Evolutionary conservation across 2,329 filamentous ascomycete species (phyloP).

Genomic region (Fusarium incarnatum): DNA sequence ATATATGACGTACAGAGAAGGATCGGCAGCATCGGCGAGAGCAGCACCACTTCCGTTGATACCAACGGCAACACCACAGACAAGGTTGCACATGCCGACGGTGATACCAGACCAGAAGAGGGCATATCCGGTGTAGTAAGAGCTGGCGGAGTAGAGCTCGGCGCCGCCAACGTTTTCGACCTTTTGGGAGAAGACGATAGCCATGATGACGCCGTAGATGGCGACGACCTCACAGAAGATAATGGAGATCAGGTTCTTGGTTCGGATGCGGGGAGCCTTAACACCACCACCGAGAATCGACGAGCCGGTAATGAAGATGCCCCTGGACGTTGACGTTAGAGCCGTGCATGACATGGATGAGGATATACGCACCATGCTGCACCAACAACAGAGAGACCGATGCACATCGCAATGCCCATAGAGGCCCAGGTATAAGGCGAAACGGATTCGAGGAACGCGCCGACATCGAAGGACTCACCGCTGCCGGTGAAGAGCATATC

Average conservation of each 20-base stretch:
- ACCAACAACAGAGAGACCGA: slow-evolving; percentile 94
- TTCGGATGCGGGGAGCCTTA: slow-evolving; percentile 95
- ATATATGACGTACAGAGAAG: slow-evolving; percentile 76
- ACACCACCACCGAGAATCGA: slow-evolving; percentile 98
- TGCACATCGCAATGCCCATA: slow-evolving; percentile 91
- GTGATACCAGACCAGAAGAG: slow-evolving; percentile 96
- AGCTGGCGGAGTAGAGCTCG: slow-evolving; percentile 76
- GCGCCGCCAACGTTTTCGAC: slow-evolving; percentile 74
- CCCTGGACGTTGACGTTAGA: slow-evolving; percentile 68
- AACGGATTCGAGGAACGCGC: slow-evolving; percentile 91
- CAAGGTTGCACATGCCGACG: slow-evolving; percentile 93
- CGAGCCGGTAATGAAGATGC: slow-evolving; percentile 98
- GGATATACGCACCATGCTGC: slow-evolving; percentile 83
- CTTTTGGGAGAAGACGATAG: slow-evolving; percentile 96
- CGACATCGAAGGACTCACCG: slow-evolving; percentile 97
- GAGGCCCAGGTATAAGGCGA: slow-evolving; percentile 95
- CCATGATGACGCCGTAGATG: slow-evolving; percentile 99
- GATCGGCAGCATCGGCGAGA: slow-evolving; percentile 93
- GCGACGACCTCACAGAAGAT: slow-evolving; percentile 99
- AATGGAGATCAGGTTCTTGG: slow-evolving; percentile 99
- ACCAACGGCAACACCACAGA: slow-evolving; percentile 95
- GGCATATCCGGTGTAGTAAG: slow-evolving; percentile 94
- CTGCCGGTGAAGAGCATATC: slow-evolving; percentile 99
- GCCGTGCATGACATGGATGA: slow-evolving; percentile 7
- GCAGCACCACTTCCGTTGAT: slow-evolving; percentile 99